These are phyloP conservation scores for Yarrowia divulgata DNA, from an alignment of 805 yeast species.

Conservation along the genomic window DNA sequence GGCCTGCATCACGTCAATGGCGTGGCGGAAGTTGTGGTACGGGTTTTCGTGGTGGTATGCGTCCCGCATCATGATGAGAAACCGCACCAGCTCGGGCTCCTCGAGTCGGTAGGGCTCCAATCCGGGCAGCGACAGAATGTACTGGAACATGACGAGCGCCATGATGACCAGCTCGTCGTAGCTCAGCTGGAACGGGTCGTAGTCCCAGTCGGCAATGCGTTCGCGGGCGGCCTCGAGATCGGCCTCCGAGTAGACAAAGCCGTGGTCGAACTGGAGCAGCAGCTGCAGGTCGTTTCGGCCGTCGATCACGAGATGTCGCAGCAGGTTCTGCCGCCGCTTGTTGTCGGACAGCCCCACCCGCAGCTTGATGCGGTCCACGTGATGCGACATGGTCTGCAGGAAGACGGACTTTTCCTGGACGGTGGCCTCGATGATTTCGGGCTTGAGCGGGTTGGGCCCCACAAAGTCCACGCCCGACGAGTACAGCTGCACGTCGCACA, in stretches of 20 bases:
- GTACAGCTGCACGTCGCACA: slow-evolving; percentile 31
- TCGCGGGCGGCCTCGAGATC: slow-evolving; percentile 21
- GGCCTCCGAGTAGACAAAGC: background rate
- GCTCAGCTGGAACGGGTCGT: slow-evolving; percentile 28
- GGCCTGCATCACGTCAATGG: slow-evolving; percentile 93
- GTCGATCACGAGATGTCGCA: slow-evolving; percentile 36
- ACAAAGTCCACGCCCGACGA: slow-evolving; percentile 37
- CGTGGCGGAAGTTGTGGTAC: slow-evolving; percentile 95
- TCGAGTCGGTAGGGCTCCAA: slow-evolving; percentile 43
- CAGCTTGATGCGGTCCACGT: slow-evolving; percentile 38
- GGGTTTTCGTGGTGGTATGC: slow-evolving; percentile 85
- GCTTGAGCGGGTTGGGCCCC: slow-evolving; percentile 37
- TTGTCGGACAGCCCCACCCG: slow-evolving; percentile 31
- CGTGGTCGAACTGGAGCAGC: slow-evolving; percentile 33
- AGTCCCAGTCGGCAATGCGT: slow-evolving; percentile 37
- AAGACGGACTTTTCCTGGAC: slow-evolving; percentile 17
- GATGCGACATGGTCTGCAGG: slow-evolving; percentile 11
- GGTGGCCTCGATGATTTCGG: slow-evolving; percentile 20
- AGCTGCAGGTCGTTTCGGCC: slow-evolving; percentile 19
- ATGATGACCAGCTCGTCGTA: slow-evolving; percentile 36
- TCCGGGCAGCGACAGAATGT: slow-evolving; percentile 40
- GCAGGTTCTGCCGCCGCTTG: slow-evolving; percentile 37
- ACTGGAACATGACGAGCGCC: slow-evolving; percentile 38
- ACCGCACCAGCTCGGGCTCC: slow-evolving; percentile 61
- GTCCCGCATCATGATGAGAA: slow-evolving; percentile 73